These are phyloP conservation scores for Pleurotus djamor DNA, from an alignment of 768 basidiomycete genomes.

Conservation along the genomic window DNA sequence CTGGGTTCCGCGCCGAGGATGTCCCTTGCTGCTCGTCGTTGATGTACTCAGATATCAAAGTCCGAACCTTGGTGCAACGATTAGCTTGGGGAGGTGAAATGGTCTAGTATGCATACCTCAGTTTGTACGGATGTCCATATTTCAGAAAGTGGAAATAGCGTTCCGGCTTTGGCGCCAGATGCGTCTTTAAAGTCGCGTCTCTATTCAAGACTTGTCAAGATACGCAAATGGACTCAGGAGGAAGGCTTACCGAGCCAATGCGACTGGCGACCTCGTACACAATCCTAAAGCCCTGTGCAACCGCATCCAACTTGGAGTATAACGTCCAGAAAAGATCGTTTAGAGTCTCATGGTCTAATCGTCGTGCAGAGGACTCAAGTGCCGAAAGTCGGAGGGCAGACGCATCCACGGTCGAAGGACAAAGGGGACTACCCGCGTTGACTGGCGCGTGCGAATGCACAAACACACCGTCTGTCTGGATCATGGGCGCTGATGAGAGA, in stretches of 20 bases:
- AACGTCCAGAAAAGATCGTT: constrained; percentile 96
- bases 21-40: constrained; percentile 87
- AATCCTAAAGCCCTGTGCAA: constrained; percentile 86
- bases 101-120: constrained; percentile 56
- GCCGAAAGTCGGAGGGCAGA: constrained; percentile 66
- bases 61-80: constrained; percentile 59
- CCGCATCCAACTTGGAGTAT: constrained; percentile 93
- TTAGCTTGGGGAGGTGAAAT: too few relatives aligned
- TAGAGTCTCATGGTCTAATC: constrained; percentile 81
- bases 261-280: constrained; percentile 89
- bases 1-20: constrained; percentile 79
- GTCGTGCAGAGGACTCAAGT: constrained; percentile 69
- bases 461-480: constrained; percentile 51
- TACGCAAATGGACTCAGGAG: neutral
- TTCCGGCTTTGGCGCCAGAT: constrained; percentile 71
- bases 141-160: constrained; percentile 81
- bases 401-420: constrained; percentile 36
- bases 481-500: constrained; percentile 28
- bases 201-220: constrained; percentile 31
- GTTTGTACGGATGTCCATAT: constrained; percentile 87
- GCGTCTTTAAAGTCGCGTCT: constrained; percentile 90
- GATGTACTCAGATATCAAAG: constrained; percentile 83
- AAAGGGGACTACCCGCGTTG: constrained; percentile 13
- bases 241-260: constrained; percentile 78
- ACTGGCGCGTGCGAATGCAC: constrained; percentile 34